Evolutionary conservation across 179 eudicot genomes (phyloP), one percentile per base, ranked within the genome.

Genomic region (Dionaea muscipula): DNA sequence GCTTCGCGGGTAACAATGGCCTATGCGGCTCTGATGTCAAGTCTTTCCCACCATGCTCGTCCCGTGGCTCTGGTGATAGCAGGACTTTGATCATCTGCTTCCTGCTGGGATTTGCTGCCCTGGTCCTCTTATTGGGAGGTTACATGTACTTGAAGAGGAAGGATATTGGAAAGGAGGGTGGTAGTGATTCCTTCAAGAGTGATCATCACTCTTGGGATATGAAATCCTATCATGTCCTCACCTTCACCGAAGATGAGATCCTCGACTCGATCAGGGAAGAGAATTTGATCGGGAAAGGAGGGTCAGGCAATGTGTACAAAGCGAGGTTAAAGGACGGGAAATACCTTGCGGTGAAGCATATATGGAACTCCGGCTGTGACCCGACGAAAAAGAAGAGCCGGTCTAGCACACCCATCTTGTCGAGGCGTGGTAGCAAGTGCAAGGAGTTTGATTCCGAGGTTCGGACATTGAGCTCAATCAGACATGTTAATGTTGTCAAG

Each of bases 231-330:
- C 95, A 78, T 51, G 74, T 80, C 7, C 38, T 91, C 25, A 78
- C 68, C 48, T 91, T 91, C 69, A 76, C 75, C 0, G 98, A 91
- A 66, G 86, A 75, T 47, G 88, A 91, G 58, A 75, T 91, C 60
- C 78, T 91, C 17, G 83, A 84, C 43, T 74, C 86, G 0, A 65
- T 91, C 58, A 78, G 80, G 66, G 75, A 81, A 13, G 94, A 84
- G 28, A 91, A 91, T 68, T 48, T 82, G 51, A 81, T 91, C 0
- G 98, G 95, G 31, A 91, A 91, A 80, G 98, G 98, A 1, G 98
- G 98, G 56, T 78, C 85, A 0, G 98, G 98, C 18, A 78, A 73
- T 28, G 98, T 87, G 13, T 91, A 91, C 59, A 79, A 73, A 44
- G 91, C 82, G 22, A 24, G 21, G 5, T 68, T 87, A 0, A 67